Conservation (phyloP, 2,329 filamentous ascomycete species). For the Epichloe brachyelytri region DNA sequence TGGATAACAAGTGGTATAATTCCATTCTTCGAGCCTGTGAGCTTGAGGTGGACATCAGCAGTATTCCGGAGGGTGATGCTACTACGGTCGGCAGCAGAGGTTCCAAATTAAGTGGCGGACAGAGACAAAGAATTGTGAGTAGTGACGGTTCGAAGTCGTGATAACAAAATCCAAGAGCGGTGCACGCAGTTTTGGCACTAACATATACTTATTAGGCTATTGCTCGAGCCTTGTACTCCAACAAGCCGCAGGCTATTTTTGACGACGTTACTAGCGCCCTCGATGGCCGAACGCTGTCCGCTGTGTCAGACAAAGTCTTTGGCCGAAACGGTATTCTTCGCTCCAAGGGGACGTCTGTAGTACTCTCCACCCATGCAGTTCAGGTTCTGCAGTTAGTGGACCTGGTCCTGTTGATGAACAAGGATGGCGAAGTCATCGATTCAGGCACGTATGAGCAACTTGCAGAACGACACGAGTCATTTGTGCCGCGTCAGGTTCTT, state of each 20-base stretch:
- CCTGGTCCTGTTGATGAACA: too few species aligned
- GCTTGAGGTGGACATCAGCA: constrained; percentile 3
- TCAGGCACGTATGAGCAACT: too few species aligned
- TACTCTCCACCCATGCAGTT: not conserved
- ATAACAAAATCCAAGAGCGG: too few species aligned
- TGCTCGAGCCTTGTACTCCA: not conserved
- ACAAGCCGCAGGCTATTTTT: not conserved
- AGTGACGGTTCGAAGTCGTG: not conserved
- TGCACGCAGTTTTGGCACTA: too few species aligned
- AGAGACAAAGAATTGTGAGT: constrained; percentile 20
- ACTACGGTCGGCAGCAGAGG: constrained; percentile 23
- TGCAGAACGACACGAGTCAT: too few species aligned
- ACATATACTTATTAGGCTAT: not conserved
- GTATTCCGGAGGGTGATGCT: constrained; percentile 18
- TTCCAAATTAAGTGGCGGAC: constrained; percentile 24
- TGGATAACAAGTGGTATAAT: constrained; percentile 11
- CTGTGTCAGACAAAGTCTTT: not conserved
- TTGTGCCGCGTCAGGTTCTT: too few species aligned
- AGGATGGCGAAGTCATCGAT: too few species aligned
- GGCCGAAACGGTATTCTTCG: not conserved
- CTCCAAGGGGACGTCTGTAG: not conserved
- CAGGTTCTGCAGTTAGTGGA: too few species aligned
- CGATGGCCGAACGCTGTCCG: not conserved
- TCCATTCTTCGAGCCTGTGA: constrained; percentile 7
- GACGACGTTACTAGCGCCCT: not conserved